Base-by-base conservation (phyloP, 2,329 filamentous ascomycete genomes). In the Alternaria ethzedia region DNA sequence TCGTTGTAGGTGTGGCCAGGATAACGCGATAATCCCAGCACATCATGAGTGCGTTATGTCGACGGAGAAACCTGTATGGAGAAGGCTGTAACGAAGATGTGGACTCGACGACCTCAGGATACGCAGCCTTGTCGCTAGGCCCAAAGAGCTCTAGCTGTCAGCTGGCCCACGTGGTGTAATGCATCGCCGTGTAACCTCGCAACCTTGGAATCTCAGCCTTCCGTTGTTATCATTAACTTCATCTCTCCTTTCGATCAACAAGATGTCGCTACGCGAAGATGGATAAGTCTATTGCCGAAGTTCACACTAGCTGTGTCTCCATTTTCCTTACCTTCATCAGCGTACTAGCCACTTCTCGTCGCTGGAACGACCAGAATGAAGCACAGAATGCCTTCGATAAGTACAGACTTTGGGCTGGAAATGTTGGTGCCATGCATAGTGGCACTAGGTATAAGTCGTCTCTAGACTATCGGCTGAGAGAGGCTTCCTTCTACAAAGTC, bases 1-100 rank as follows among this genome's bases (percentile, higher is more conserved):
- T 1, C 6, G 12, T 13, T 30, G 28, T 13, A 1, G 28, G 7
- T 30, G 3, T 5, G 2, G 5, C 1, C 28, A 0, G 12, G 1
- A 3, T 13, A 13, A 13, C 12, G 12, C 12, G 7, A 30, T 6
- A 13, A 13, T 13, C 2, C 6, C 12, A 32, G 6, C 4, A 13
- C 3, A 6, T 30, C 5, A 13, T 3, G 28, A 5, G 6, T 30
- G 28, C 28, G 28, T 12, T 1, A 30, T 30, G 6, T 12, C 11
- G 11, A 0, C 6, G 5, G 11, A 30, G 1, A 2, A 30, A 30
- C 5, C 6, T 32, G 12, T 3, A 3, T 7, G 9, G 15, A n/a
- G 46, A 49, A n/a, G 21, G 23, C 21, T n/a, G 23, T 0, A 5
- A 21, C 4, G 43, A 45, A 12, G 41, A 10, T 7, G 30, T 3